phyloP scores from a whole-genome alignment of 106 monocot species.

The Cymbidium sinense region DNA sequence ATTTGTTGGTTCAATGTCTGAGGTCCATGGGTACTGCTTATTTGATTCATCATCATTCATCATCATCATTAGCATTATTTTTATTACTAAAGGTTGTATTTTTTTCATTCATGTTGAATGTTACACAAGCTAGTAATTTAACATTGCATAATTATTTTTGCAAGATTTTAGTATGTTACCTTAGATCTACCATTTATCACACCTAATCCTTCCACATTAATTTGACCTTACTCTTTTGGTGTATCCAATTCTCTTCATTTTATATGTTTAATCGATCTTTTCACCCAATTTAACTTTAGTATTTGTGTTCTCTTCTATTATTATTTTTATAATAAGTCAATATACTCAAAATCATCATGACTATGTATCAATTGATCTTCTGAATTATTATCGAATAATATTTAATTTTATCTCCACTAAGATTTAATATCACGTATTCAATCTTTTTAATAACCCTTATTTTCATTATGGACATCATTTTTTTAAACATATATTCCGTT shows the following conservation, averaged over 20 bases:
- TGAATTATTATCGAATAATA: background rate
- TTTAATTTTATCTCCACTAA: background rate
- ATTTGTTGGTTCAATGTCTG: background rate
- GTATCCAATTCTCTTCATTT: background rate
- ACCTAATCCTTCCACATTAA: background rate
- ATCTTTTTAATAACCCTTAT: too few relatives aligned
- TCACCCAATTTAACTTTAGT: background rate
- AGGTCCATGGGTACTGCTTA: background rate
- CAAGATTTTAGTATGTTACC: background rate
- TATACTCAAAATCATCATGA: background rate
- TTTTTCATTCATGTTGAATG: background rate
- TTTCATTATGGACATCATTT: too few relatives aligned
- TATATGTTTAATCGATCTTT: background rate
- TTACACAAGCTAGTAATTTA: background rate
- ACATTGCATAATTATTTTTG: background rate
- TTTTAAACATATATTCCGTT: too few relatives aligned
- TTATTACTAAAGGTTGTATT: background rate
- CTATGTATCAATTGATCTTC: background rate
- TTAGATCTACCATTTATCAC: background rate
- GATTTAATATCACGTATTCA: background rate
- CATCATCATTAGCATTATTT: background rate
- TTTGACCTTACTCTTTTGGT: background rate
- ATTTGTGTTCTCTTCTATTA: background rate
- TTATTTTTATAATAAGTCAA: background rate
- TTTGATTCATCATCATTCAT: background rate